Base-by-base conservation (phyloP, 2,329 filamentous ascomycete genomes). In the Cordyceps cateniannulata region DNA sequence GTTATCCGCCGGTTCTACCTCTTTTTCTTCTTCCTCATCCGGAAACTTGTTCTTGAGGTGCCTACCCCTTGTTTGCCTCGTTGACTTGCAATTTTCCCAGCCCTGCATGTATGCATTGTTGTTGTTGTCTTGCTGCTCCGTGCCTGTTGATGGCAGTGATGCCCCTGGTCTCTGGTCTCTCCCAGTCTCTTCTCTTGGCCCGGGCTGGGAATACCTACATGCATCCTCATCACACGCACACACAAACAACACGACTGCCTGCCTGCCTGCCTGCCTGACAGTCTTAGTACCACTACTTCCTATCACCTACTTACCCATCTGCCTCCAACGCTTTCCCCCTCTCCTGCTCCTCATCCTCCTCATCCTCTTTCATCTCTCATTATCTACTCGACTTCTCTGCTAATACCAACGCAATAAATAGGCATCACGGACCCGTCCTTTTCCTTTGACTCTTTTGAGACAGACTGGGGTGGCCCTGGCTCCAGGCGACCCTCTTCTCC, bases 391-490 rank as follows among this genome's bases (percentile, higher is more conserved):
- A 35, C 32, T 35, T 12, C 32, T 35, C 32, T 35, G 32, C 32
- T 35, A 35, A 35, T 35, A 35, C 32, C 32, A 35, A 35, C 10
- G 14, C 3, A 35, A 35, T 10, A 35, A 35, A 35, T 35, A 35
- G 32, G 32, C 32, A 35, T 12, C 10, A 35, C 32, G 32, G 32
- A 35, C 32, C 32, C 32, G 14, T 35, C 52, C 48, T 45, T 42
- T 42, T 42, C 32, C 27, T 32, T 52, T 22, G 18, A 25, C 40
- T 35, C 22, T 20, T 49, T 49, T 58, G 32, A 48, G 54, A 44
- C 56, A 25, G 56, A 51, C 47, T 59, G 56, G 47, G 45, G 45
- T 59, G 45, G 35, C 56, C 56, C 56, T 51, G 47, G 56, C 56
- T 59, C 56, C 35, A 40, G 47, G 32, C 56, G 32, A 24, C 56